These are phyloP conservation scores for Cytospora leucostoma DNA, from an alignment of 2,329 filamentous ascomycete species.

Conservation along the genomic window DNA sequence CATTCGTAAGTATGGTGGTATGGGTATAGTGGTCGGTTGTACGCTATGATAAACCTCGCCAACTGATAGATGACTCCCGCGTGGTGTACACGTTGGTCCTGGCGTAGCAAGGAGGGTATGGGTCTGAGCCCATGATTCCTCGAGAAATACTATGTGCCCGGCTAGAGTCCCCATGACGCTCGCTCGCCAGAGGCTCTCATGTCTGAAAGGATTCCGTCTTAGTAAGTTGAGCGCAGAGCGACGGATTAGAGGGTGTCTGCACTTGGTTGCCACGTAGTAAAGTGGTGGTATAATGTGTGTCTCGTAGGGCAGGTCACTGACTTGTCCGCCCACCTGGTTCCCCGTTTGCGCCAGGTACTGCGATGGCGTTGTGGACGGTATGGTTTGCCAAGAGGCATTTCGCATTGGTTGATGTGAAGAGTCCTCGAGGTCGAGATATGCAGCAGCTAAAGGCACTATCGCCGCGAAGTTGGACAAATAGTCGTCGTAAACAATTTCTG, in stretches of 20 bases:
- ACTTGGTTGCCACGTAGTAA: constrained; percentile 42
- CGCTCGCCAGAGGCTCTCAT: constrained; percentile 44
- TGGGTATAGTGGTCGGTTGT: constrained; percentile 3
- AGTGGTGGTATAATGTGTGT: constrained; percentile 43
- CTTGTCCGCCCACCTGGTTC: constrained; percentile 8
- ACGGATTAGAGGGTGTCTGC: constrained; percentile 42
- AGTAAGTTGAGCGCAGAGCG: constrained; percentile 41
- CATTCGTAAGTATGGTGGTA: not conserved
- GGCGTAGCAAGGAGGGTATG: constrained; percentile 2
- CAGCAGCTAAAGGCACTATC: constrained; percentile 39
- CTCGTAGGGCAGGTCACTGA: constrained; percentile 40
- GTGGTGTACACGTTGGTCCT: constrained; percentile 9
- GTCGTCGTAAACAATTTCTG: constrained; percentile 38
- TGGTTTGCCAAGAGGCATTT: constrained; percentile 1
- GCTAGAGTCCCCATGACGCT: constrained; percentile 36
- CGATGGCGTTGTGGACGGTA: constrained; percentile 21
- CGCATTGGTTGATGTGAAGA: constrained; percentile 1
- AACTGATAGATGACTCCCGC: not conserved
- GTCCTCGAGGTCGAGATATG: constrained; percentile 31
- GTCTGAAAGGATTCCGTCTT: constrained; percentile 31
- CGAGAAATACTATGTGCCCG: constrained; percentile 39
- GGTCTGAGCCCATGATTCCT: constrained; percentile 35
- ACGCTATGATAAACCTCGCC: not conserved
- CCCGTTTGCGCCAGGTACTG: constrained; percentile 22
- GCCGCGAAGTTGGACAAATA: constrained; percentile 38